Evolutionary conservation across 2,329 filamentous ascomycete species (phyloP).

Genomic region (Epichloe bromicola): DNA sequence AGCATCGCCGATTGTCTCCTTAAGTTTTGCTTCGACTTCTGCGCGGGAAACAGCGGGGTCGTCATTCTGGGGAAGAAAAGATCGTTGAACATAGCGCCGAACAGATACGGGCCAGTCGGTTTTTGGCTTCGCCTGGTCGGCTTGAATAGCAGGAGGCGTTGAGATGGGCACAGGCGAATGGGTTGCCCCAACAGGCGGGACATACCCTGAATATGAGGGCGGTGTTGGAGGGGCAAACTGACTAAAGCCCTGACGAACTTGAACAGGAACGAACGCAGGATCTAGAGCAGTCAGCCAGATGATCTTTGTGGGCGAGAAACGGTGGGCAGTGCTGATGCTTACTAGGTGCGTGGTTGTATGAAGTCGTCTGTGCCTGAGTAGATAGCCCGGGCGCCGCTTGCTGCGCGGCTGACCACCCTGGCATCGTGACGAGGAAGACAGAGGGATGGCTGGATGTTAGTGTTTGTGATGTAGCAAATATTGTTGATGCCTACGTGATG

Average conservation of each 20-base stretch:
- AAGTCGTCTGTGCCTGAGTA: conserved; percentile 20
- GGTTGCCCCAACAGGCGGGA: conserved; percentile 14
- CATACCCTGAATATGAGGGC: conserved; percentile 19
- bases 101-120: conserved; percentile 74
- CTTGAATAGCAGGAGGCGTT: conserved; percentile 14
- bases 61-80: conserved; percentile 64
- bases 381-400: conserved; percentile 29
- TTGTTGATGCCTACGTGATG: background rate
- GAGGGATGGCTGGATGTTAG: conserved; percentile 6
- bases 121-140: conserved; percentile 38
- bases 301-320: background rate
- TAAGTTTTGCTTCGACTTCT: conserved; percentile 77
- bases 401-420: conserved; percentile 24
- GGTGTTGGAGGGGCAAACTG: conserved; percentile 27
- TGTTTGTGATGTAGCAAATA: background rate
- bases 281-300: conserved; percentile 21
- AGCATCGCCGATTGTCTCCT: conserved; percentile 70
- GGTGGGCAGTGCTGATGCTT: conserved; percentile 12
- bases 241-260: conserved; percentile 47
- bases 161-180: conserved; percentile 18
- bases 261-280: conserved; percentile 47
- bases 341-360: conserved; percentile 28
- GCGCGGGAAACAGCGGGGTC: conserved; percentile 46
- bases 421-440: conserved; percentile 18
- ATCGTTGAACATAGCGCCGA: conserved; percentile 76